Percentiles rank a stretch among this genome's conserved stretches.
Evolutionary conservation across 192 early-diverging fungal species (phyloP).

Genomic region (Phlyctochytrium arcticum): DNA sequence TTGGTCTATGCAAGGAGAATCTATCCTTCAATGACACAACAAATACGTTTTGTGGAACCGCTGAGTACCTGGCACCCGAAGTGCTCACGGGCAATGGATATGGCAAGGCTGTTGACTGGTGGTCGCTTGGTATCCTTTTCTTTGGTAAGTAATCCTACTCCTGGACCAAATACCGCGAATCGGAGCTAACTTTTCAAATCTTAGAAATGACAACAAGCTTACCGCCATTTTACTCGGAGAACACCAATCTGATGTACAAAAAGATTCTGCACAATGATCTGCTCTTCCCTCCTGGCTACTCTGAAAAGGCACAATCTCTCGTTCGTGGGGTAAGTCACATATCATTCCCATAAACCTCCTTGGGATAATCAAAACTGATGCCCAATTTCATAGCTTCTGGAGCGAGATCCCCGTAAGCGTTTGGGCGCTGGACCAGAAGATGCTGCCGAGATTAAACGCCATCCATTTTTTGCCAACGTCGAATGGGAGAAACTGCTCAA

Average conservation of each 20-base stretch:
- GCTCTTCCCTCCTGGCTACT: slow-evolving; percentile 46
- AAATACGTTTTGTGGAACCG: slow-evolving; percentile 50
- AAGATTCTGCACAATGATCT: slow-evolving; percentile 53
- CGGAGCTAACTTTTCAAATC: background rate
- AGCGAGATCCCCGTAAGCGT: slow-evolving; percentile 58
- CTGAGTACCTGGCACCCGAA: slow-evolving; percentile 80
- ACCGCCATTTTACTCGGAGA: slow-evolving; percentile 59
- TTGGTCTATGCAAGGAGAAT: slow-evolving; percentile 73
- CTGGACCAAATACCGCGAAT: background rate
- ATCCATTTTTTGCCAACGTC: slow-evolving; percentile 58
- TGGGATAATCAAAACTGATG: background rate
- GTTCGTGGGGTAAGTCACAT: slow-evolving; percentile 38
- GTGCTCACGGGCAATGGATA: slow-evolving; percentile 69
- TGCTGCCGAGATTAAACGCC: slow-evolving; percentile 56
- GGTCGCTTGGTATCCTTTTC: slow-evolving; percentile 73
- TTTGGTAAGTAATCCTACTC: slow-evolving; percentile 51
- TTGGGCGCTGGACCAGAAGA: slow-evolving; percentile 57
- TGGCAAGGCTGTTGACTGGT: slow-evolving; percentile 75
- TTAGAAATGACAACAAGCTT: slow-evolving; percentile 58
- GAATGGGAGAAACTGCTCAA: slow-evolving; percentile 64
- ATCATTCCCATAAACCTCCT: background rate
- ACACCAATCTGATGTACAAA: slow-evolving; percentile 57
- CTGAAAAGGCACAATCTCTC: slow-evolving; percentile 34
- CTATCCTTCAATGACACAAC: slow-evolving; percentile 41
- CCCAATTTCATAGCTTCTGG: slow-evolving; percentile 43